Evolutionary conservation across 805 yeast genomes (phyloP).

Genomic region (Ogataea henricii): DNA sequence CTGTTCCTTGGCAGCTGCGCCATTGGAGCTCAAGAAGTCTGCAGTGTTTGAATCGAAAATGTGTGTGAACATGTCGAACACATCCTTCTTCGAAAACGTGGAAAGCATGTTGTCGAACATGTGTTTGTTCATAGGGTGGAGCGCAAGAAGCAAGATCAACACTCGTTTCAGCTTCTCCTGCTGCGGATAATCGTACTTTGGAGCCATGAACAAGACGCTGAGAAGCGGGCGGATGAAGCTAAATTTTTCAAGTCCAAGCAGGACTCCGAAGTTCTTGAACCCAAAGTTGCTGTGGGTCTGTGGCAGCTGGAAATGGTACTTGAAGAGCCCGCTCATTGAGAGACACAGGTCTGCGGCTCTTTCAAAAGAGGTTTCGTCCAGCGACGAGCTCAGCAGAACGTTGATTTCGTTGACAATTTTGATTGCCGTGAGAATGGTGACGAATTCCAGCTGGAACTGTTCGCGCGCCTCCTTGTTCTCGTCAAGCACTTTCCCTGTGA

Average conservation of each 20-base stretch:
- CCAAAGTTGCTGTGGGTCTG: conserved; percentile 26
- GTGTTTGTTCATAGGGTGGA: conserved; percentile 23
- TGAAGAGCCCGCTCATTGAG: conserved; percentile 23
- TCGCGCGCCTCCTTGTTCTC: conserved; percentile 9
- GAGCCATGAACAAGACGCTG: conserved; percentile 14
- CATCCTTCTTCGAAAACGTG: conserved; percentile 9
- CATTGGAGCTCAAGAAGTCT: too few species aligned
- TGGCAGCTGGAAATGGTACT: conserved; percentile 32
- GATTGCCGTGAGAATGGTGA: conserved; percentile 28
- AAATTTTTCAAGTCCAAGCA: conserved; percentile 16
- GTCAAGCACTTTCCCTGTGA: conserved; percentile 2
- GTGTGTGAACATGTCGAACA: conserved; percentile 14
- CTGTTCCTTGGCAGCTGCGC: neutral
- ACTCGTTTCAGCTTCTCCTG: conserved; percentile 25
- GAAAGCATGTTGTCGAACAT: conserved; percentile 20
- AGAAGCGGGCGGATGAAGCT: conserved; percentile 17
- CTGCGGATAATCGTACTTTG: conserved; percentile 19
- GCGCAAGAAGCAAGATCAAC: conserved; percentile 22
- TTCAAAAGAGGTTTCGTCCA: conserved; percentile 17
- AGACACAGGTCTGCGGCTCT: conserved; percentile 17
- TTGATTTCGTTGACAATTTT: conserved; percentile 20
- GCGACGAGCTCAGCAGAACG: conserved; percentile 8
- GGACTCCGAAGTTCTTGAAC: conserved; percentile 29
- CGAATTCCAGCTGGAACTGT: conserved; percentile 27
- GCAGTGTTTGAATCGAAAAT: conserved; percentile 7